Base-by-base conservation (phyloP, 345 rosid genomes). In the Eucalyptus tenuipes region DNA sequence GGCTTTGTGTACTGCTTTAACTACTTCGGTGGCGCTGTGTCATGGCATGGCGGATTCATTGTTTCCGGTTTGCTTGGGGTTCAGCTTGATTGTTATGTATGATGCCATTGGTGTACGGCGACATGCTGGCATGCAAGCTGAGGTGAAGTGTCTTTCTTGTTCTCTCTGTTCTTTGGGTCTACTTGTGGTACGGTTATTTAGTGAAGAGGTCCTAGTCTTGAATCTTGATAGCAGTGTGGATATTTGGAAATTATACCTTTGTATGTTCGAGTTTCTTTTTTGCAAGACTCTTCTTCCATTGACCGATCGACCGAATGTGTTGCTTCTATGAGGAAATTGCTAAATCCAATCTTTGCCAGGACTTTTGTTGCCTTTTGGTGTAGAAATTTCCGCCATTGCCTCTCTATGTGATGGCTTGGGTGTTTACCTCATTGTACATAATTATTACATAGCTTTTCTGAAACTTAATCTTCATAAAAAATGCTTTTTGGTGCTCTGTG, bases 81-180 rank as follows among this genome's bases (percentile, higher is more conserved):
- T 97, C 91, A 96, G 97, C 86, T 94, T 94, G 91, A 96, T 97
- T 87, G 99, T 97, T 15, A 97, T 97, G 99, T 97, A 97, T 89
- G 99, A 97, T 90, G 99, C 99, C 1, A 96, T 96, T n/a, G 99
- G 99, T 27, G 99, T 97, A 61, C 92, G 99, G 89, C 96, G 99
- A 33, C 99, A 97, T 90, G 99, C 99, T 31, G 99, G 99, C 86
- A 95, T 96, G 97, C 99, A 97, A 92, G 99, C 99, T 91, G 93
- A 95, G 99, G 99, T 96, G 47, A 75, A 75, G 47, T 75, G 90
- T 92, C 52, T 80, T 37, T 66, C 47, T 49, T 29, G 18, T 57
- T 87, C 52, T 49, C 40, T 85, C 15, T n/a, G 4, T 85, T 49
- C 87, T n/a, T 29, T 75, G 82, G 15, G 18, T n/a, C 14, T 47